phyloP scores from a whole-genome alignment of 257 asterid species.

The Rubia yunnanensis region DNA sequence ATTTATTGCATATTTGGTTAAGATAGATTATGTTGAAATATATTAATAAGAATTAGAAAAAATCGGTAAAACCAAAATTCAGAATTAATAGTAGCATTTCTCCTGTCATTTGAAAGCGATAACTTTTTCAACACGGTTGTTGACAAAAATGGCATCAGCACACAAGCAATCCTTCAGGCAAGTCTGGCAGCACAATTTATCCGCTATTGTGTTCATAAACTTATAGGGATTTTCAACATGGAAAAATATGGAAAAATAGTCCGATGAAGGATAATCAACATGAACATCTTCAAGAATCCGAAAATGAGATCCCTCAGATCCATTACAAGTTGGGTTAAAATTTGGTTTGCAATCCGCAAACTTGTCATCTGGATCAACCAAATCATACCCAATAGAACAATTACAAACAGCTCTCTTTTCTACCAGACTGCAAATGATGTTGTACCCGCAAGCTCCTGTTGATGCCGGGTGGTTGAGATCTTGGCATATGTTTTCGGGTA shows the following conservation, averaged over 20 bases:
- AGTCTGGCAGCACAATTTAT: constrained; percentile 22
- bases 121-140: constrained; percentile 52
- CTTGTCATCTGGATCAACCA: constrained; percentile 28
- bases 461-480: constrained; percentile 21
- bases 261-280: constrained; percentile 31
- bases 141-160: constrained; percentile 28
- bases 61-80: too few relatives aligned
- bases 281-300: constrained; percentile 4
- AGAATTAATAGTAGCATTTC: constrained; percentile 3
- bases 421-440: constrained; percentile 30
- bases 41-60: too few relatives aligned
- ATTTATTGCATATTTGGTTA: too few relatives aligned
- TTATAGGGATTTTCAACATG: too few relatives aligned
- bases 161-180: constrained; percentile 54
- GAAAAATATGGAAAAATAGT: too few relatives aligned
- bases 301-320: constrained; percentile 16
- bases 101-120: constrained; percentile 51
- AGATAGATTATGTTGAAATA: too few relatives aligned
- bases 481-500: constrained; percentile 34
- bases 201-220: constrained; percentile 11
- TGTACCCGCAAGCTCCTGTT: constrained; percentile 62
- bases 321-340: constrained; percentile 31
- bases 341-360: constrained; percentile 35
- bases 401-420: constrained; percentile 30
- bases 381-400: constrained; percentile 33